Percentiles rank a stretch among this genome's conserved stretches.
phyloP scores from a whole-genome alignment of 257 asterid genomes.

The Fraxinus anomala region DNA sequence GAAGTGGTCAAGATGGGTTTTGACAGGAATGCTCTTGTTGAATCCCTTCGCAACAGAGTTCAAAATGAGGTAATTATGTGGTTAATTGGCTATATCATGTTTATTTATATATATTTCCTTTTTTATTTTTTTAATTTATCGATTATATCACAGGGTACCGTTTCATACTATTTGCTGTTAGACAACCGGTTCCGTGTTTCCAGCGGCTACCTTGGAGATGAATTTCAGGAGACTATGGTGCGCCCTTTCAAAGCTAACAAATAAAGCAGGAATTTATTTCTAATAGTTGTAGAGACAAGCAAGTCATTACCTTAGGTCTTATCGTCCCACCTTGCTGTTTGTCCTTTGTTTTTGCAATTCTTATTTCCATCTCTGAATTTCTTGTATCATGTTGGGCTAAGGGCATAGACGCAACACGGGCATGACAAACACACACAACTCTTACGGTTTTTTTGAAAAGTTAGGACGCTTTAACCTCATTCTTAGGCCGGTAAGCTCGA shows the following conservation, averaged over 20 bases:
- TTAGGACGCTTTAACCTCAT: too few relatives aligned
- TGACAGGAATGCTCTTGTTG: constrained; percentile 63
- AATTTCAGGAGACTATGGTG: constrained; percentile 83
- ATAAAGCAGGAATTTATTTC: background rate
- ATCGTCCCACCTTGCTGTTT: background rate
- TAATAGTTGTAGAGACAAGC: constrained; percentile 2
- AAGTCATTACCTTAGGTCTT: background rate
- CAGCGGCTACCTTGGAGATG: constrained; percentile 90
- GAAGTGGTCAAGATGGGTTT: constrained; percentile 86
- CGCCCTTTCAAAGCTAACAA: constrained; percentile 16
- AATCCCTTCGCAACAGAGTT: constrained; percentile 75
- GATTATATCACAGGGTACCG: constrained; percentile 67
- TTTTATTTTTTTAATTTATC: constrained; percentile 18
- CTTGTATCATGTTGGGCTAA: background rate
- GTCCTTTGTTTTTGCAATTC: background rate
- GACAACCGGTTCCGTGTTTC: constrained; percentile 82
- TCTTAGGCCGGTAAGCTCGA: too few relatives aligned
- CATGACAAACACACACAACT: too few relatives aligned
- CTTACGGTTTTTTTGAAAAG: too few relatives aligned
- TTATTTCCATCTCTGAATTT: background rate
- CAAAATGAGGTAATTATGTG: constrained; percentile 71
- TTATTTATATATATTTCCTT: constrained; percentile 15
- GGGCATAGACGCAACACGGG: too few relatives aligned
- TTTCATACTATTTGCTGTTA: constrained; percentile 77
- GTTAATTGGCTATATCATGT: constrained; percentile 12